These are phyloP conservation scores for Inga oerstediana DNA, from an alignment of 306 rosid species.

Conservation along the genomic window DNA sequence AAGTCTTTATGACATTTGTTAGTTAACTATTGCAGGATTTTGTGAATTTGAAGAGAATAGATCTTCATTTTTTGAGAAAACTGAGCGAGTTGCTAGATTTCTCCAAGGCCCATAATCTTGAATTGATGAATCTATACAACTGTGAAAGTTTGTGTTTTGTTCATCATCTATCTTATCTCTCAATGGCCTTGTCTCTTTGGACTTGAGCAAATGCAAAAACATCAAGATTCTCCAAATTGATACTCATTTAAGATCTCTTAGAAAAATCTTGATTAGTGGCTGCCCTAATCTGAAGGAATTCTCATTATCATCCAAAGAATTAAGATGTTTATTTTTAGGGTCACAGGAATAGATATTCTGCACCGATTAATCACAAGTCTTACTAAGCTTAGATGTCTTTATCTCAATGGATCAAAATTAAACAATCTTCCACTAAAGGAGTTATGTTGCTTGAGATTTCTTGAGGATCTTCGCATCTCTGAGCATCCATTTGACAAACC, in stretches of 20 bases:
- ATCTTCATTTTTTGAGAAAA: background rate
- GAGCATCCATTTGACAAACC: background rate
- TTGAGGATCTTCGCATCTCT: background rate
- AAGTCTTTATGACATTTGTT: background rate
- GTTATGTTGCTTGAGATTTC: slow-evolving; percentile 2
- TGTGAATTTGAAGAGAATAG: slow-evolving; percentile 14
- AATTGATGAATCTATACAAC: background rate
- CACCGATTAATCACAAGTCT: slow-evolving; percentile 21
- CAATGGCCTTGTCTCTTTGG: background rate
- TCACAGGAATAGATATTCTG: slow-evolving; percentile 11
- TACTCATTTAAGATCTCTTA: slow-evolving; percentile 20
- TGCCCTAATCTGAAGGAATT: slow-evolving; percentile 23
- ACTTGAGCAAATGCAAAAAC: slow-evolving; percentile 10
- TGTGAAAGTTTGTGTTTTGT: slow-evolving; percentile 6
- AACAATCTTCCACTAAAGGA: background rate
- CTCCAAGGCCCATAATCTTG: slow-evolving; percentile 24
- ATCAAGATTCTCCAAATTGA: background rate
- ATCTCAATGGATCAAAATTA: slow-evolving; percentile 7
- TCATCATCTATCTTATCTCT: background rate
- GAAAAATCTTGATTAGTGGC: background rate
- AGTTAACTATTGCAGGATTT: background rate
- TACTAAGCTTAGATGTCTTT: background rate
- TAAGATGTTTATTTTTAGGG: background rate
- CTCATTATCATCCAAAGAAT: background rate
- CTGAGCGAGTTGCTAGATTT: slow-evolving; percentile 26